Base-by-base conservation (phyloP, 1,284 basidiomycete genomes). In the Rhodotorula sp. region DNA sequence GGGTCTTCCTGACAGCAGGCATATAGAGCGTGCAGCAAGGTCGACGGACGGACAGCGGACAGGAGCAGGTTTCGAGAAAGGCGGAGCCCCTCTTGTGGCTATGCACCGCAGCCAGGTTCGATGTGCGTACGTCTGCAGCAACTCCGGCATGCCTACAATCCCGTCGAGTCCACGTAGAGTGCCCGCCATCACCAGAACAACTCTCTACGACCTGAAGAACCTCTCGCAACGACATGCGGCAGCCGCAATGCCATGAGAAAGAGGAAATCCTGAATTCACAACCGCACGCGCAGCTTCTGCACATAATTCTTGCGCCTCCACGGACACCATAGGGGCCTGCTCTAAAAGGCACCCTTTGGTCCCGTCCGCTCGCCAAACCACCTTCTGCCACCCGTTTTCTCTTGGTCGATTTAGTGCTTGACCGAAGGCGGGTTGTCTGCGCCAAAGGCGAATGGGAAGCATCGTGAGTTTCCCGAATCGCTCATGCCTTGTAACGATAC, bases 381-480 rank as follows among this genome's bases (percentile, higher is more conserved):
- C 5, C 24, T n/a, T 15, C 49, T 14, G n/a, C 60, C 33, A 37
- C 49, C 14, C 49, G n/a, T 17, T 4, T 45, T 17, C 8, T 44
- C 24, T 7, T 17, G 45, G 26, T n/a, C 18, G 18, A 49, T 20
- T 73, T 66, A 75, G 71, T 75, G 71, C 71, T 75, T 75, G 69
- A 60, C 54, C 44, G 67, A 53, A 56, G 74, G 74, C 63, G 74
- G 74, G 74, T 75, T 75, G 74, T 75, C 69, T 71, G 60, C 20
- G 30, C 1, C 12, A 10, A 37, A 8, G 0, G 20, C n/a, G n/a
- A n/a, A n/a, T n/a, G n/a, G n/a, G n/a, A n/a, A n/a, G 30, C 17
- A 10, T 33, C 30, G 33, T 56, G 15, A 56, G 55, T 37, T 12
- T 37, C 33, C 33, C 8, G 33, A 33, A 7, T 33, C 33, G 33